Percentiles rank a stretch among this genome's conserved stretches.
These are phyloP conservation scores for Turnera subulata DNA, from an alignment of 345 rosid species.

Conservation along the genomic window DNA sequence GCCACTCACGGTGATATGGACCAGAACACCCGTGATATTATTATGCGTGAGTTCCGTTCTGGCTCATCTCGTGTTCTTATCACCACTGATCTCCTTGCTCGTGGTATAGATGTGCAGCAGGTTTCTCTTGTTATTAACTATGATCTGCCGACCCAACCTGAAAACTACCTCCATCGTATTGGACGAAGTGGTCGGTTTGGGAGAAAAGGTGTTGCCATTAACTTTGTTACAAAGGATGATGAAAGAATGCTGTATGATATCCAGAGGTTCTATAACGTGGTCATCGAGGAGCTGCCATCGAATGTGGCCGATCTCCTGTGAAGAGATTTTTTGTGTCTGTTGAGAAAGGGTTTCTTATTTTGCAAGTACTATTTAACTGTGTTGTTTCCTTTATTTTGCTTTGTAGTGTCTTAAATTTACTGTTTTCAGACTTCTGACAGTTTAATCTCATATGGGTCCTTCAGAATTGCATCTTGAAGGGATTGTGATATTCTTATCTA, in stretches of 20 bases:
- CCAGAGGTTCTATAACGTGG: slow-evolving; percentile 32
- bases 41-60: slow-evolving; percentile 48
- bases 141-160: slow-evolving; percentile 50
- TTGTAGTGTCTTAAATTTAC: slow-evolving; percentile 21
- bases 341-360: slow-evolving; percentile 31
- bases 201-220: slow-evolving; percentile 50
- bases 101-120: slow-evolving; percentile 53
- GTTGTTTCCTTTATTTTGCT: background rate
- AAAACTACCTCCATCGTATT: slow-evolving; percentile 51
- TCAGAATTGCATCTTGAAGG: slow-evolving; percentile 21
- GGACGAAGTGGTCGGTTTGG: slow-evolving; percentile 52
- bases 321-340: slow-evolving; percentile 30
- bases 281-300: slow-evolving; percentile 44
- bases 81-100: slow-evolving; percentile 48
- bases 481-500: slow-evolving; percentile 6
- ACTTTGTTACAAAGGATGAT: slow-evolving; percentile 40
- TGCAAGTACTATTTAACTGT: slow-evolving; percentile 25
- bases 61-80: slow-evolving; percentile 52
- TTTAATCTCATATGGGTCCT: slow-evolving; percentile 34
- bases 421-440: slow-evolving; percentile 32
- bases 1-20: slow-evolving; percentile 39
- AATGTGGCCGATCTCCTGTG: slow-evolving; percentile 51
- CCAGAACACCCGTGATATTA: slow-evolving; percentile 51
- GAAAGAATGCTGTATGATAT: slow-evolving; percentile 46
- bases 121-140: slow-evolving; percentile 52